These are phyloP conservation scores for Pichia rugopelliculosa DNA, from an alignment of 805 yeast species.

Conservation along the genomic window DNA sequence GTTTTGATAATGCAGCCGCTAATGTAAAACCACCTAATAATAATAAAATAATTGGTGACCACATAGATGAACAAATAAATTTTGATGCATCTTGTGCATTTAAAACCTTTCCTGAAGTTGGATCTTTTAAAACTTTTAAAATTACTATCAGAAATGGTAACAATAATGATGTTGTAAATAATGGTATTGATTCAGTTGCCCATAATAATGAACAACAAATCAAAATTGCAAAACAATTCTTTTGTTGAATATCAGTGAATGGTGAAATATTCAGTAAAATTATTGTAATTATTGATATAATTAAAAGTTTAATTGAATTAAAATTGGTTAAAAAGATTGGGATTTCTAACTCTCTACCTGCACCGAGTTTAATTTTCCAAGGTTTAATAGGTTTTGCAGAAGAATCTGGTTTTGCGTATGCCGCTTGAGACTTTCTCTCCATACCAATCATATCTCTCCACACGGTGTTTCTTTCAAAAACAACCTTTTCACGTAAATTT, in stretches of 20 bases:
- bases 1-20: slow-evolving; percentile 91
- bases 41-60: slow-evolving; percentile 90
- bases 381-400: slow-evolving; percentile 10
- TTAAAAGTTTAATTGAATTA: slow-evolving; percentile 34
- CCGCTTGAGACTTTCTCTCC: slow-evolving; percentile 80
- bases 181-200: slow-evolving; percentile 94
- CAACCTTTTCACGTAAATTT: slow-evolving; percentile 80
- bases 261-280: slow-evolving; percentile 46
- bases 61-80: slow-evolving; percentile 79
- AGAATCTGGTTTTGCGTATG: slow-evolving; percentile 30
- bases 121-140: slow-evolving; percentile 59
- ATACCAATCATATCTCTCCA: slow-evolving; percentile 95
- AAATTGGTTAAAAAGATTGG: slow-evolving; percentile 34
- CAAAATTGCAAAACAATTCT: slow-evolving; percentile 76
- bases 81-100: slow-evolving; percentile 63
- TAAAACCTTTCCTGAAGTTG: slow-evolving; percentile 43
- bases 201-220: slow-evolving; percentile 78
- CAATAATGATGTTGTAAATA: slow-evolving; percentile 79
- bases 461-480: slow-evolving; percentile 95
- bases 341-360: slow-evolving; percentile 21
- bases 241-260: slow-evolving; percentile 55
- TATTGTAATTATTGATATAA: slow-evolving; percentile 44
- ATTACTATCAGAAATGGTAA: slow-evolving; percentile 77
- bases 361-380: slow-evolving; percentile 23
- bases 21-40: slow-evolving; percentile 89